These are phyloP conservation scores for Combretum micranthum DNA, from an alignment of 345 rosid species.

Conservation along the genomic window DNA sequence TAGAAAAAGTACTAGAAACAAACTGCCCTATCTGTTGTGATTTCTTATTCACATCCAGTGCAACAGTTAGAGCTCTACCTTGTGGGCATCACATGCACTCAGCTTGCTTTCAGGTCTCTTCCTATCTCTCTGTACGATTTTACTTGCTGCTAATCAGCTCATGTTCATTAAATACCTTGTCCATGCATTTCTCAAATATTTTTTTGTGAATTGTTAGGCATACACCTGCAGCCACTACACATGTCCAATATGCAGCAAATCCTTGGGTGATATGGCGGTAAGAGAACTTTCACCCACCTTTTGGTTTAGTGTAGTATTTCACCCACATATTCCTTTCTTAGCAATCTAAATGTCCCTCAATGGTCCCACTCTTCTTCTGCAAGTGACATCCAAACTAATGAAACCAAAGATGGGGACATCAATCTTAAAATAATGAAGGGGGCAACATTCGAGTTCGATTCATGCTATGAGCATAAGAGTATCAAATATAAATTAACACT, in stretches of 20 bases:
- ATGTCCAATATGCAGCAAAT: conserved; percentile 91
- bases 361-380: no score
- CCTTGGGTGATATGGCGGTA: conserved; percentile 96
- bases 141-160: background rate
- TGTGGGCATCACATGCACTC: conserved; percentile 96
- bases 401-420: no score
- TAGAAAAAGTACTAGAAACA: conserved; percentile 79
- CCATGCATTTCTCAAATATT: conserved; percentile 1
- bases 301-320: background rate
- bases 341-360: no score
- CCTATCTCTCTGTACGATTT: conserved; percentile 2
- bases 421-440: no score
- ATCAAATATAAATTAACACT: no score
- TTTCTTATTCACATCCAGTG: conserved; percentile 78
- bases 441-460: no score
- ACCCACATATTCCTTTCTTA: background rate
- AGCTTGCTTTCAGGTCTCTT: conserved; percentile 81
- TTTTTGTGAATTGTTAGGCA: conserved; percentile 35
- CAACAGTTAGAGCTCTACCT: conserved; percentile 74
- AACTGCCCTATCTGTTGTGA: conserved; percentile 94
- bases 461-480: no score
- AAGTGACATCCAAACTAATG: no score
- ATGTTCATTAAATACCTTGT: conserved; percentile 1
- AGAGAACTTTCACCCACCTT: conserved; percentile 13
- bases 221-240: conserved; percentile 92